These are phyloP conservation scores for Rhodomyrtus psidioides DNA, from an alignment of 441 rosid genomes.

Conservation along the genomic window DNA sequence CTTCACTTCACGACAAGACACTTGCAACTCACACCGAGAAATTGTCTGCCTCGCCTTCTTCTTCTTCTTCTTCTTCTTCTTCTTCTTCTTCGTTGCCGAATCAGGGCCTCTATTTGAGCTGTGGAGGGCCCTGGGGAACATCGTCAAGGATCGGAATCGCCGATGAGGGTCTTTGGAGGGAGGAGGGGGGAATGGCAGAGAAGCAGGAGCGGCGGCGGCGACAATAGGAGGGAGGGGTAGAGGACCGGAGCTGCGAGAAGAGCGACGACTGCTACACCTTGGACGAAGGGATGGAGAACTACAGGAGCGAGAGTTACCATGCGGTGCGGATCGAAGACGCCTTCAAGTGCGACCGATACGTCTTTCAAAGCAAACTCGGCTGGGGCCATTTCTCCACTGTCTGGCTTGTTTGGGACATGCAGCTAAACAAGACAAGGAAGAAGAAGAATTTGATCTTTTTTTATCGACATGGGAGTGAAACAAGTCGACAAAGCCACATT, in stretches of 20 bases:
- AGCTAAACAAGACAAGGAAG: no score
- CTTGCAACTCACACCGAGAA: not conserved
- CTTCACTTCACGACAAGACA: not conserved
- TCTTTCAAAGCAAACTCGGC: conserved; percentile 13
- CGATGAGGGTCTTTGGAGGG: not conserved
- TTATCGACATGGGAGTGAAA: no score
- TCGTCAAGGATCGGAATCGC: not conserved
- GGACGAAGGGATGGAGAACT: conserved; percentile 11
- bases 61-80: no score
- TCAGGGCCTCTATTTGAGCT: not conserved
- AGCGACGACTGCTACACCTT: conserved; percentile 4
- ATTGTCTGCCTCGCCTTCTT: not conserved
- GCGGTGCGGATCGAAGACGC: conserved; percentile 8
- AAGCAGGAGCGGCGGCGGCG: not conserved
- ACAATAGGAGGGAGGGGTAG: not conserved
- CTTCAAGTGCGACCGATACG: conserved; percentile 8
- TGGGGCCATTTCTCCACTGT: conserved; percentile 16
- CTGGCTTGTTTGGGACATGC: conserved; percentile 15
- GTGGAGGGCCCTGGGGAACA: not conserved
- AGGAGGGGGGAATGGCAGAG: not conserved
- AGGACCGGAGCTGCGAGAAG: conserved; percentile 1
- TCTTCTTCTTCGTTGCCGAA: not conserved
- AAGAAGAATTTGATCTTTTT: no score
- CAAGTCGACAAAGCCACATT: no score
- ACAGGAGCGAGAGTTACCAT: conserved; percentile 8